Evolutionary conservation across 768 basidiomycete genomes (phyloP).

Genomic region (Leccinum barrowsii): DNA sequence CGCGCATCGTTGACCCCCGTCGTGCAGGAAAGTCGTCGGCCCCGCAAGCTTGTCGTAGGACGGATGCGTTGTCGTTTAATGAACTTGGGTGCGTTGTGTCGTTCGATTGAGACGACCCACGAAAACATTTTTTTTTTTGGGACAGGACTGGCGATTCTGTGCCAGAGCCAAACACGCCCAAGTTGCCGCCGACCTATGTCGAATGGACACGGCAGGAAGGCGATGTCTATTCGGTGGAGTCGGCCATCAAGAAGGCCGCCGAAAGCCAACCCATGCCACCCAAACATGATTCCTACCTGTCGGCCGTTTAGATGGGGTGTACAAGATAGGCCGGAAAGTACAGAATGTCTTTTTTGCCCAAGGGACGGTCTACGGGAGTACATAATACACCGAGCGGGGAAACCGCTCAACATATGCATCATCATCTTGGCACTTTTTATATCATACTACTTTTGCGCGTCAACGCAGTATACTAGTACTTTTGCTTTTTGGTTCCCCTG

Average conservation of each 20-base stretch:
- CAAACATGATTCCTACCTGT: not conserved
- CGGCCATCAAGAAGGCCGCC: slow-evolving; percentile 1
- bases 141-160: slow-evolving; percentile 10
- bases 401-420: not conserved
- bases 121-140: not conserved
- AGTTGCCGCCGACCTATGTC: slow-evolving; percentile 20
- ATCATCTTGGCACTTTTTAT: not conserved
- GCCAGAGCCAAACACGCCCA: slow-evolving; percentile 6
- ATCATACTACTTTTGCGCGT: not conserved
- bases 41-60: slow-evolving; percentile 5
- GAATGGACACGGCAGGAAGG: slow-evolving; percentile 6
- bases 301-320: slow-evolving; percentile 9
- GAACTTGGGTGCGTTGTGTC: slow-evolving; percentile 13
- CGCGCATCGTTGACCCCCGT: not conserved
- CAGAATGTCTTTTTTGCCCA: not conserved
- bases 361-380: not conserved
- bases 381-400: not conserved
- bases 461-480: slow-evolving; percentile 8
- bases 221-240: slow-evolving; percentile 3
- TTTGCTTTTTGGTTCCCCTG: slow-evolving; percentile 5
- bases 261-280: slow-evolving; percentile 1
- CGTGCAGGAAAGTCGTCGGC: slow-evolving; percentile 14
- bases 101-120: not conserved
- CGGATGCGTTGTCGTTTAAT: slow-evolving; percentile 17
- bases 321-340: not conserved